These are phyloP conservation scores for Cladophialophora psammophila DNA, from an alignment of 2,329 filamentous ascomycete genomes.

Conservation along the genomic window DNA sequence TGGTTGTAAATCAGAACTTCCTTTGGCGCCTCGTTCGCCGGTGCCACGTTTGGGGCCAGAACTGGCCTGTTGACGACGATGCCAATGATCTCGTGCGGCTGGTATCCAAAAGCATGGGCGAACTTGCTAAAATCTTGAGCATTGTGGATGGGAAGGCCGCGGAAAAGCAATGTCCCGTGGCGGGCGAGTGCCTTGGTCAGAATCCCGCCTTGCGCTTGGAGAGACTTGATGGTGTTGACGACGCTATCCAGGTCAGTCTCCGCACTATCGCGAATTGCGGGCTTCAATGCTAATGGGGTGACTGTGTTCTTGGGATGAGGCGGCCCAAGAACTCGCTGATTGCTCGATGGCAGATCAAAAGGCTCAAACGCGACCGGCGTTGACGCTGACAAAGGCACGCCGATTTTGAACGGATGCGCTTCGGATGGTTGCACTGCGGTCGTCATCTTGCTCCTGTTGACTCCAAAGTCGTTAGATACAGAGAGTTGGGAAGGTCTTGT, in stretches of 20 bases:
- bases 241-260: slow-evolving; percentile 45
- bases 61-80: slow-evolving; percentile 58
- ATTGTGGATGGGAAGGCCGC: slow-evolving; percentile 54
- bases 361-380: slow-evolving; percentile 46
- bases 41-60: slow-evolving; percentile 55
- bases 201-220: slow-evolving; percentile 46
- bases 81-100: slow-evolving; percentile 60
- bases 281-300: slow-evolving; percentile 51
- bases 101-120: slow-evolving; percentile 58
- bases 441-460: slow-evolving; percentile 16
- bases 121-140: slow-evolving; percentile 59
- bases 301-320: slow-evolving; percentile 51
- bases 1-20: slow-evolving; percentile 60
- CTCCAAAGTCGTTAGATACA: background rate
- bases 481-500: background rate
- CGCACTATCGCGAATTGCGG: slow-evolving; percentile 40
- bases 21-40: slow-evolving; percentile 59
- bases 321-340: slow-evolving; percentile 51
- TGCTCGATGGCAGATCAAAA: slow-evolving; percentile 51
- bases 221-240: slow-evolving; percentile 49
- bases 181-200: slow-evolving; percentile 53
- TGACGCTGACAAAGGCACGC: slow-evolving; percentile 31
- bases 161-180: slow-evolving; percentile 58
- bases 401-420: slow-evolving; percentile 36
- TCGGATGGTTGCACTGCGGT: slow-evolving; percentile 22